A percentile compares a stretch with the other conserved stretches of the same genome.
Conservation (phyloP, 1,284 basidiomycete genomes). For the Thelephora terrestris region DNA sequence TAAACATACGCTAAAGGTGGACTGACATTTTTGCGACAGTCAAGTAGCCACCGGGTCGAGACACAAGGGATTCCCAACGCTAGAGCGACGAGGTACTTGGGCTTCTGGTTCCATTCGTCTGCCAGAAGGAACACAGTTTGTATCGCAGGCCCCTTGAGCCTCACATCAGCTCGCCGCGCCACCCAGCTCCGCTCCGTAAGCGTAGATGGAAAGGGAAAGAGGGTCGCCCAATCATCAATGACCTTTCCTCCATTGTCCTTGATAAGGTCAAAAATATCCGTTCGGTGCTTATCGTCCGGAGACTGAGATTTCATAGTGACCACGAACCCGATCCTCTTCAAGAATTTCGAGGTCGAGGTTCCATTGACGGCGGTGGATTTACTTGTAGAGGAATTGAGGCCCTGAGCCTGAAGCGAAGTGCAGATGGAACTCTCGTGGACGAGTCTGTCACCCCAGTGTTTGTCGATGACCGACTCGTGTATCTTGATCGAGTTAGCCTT, state of each 20-base stretch:
- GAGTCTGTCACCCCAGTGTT: constrained; percentile 17
- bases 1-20: not conserved
- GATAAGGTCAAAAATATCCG: constrained; percentile 34
- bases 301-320: constrained; percentile 22
- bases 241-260: constrained; percentile 47
- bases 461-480: constrained; percentile 8
- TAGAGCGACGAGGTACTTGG: constrained; percentile 74
- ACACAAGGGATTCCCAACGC: constrained; percentile 82
- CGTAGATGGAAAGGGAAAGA: constrained; percentile 52
- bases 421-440: not conserved
- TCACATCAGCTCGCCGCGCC: constrained; percentile 35
- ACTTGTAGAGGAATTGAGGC: constrained; percentile 17
- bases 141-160: constrained; percentile 31
- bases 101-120: constrained; percentile 53
- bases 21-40: constrained; percentile 33
- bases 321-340: constrained; percentile 22
- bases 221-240: constrained; percentile 52
- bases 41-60: constrained; percentile 49
- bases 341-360: constrained; percentile 14
- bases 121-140: constrained; percentile 63
- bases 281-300: constrained; percentile 11
- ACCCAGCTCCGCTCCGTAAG: constrained; percentile 42
- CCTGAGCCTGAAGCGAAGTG: not conserved
- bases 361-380: constrained; percentile 37
- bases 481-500: constrained; percentile 16